Percentiles rank a stretch among this genome's conserved stretches.
phyloP scores from a whole-genome alignment of 2,329 filamentous ascomycete species.

The Neofusicoccum ribis region DNA sequence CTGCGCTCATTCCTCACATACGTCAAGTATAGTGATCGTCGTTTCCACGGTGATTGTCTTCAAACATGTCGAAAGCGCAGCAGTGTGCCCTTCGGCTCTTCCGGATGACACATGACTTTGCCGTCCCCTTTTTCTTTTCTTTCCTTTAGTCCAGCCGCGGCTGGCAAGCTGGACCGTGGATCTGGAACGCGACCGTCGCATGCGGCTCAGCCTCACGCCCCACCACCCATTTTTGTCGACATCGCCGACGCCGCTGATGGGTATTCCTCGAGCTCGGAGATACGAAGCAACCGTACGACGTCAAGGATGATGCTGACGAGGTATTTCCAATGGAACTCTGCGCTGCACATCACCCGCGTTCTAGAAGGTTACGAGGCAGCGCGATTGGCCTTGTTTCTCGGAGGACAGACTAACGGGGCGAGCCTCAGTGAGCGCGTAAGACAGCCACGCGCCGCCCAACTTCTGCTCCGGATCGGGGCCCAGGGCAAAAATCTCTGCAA shows the following conservation, averaged over 20 bases:
- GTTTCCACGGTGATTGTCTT: background rate
- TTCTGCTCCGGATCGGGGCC: background rate
- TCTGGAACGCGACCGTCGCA: background rate
- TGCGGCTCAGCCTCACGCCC: constrained; percentile 8
- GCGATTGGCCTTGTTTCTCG: background rate
- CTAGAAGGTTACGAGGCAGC: background rate
- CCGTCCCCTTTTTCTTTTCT: too few relatives aligned
- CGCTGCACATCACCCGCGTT: background rate
- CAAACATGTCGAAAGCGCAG: background rate
- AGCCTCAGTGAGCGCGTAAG: background rate
- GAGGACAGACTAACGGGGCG: background rate
- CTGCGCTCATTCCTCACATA: background rate
- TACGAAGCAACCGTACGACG: background rate
- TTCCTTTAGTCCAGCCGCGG: background rate
- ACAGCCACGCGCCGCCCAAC: background rate
- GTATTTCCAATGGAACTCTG: background rate
- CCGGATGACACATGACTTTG: background rate
- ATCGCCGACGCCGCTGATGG: background rate
- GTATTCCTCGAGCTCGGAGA: too few relatives aligned
- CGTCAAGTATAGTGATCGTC: background rate
- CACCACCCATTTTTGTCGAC: background rate
- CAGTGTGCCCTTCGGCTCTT: too few relatives aligned
- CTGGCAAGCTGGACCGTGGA: background rate
- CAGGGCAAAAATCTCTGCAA: background rate
- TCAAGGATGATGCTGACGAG: background rate